Evolutionary conservation across 306 rosid genomes (phyloP).

Genomic region (Luffa aegyptiaca): DNA sequence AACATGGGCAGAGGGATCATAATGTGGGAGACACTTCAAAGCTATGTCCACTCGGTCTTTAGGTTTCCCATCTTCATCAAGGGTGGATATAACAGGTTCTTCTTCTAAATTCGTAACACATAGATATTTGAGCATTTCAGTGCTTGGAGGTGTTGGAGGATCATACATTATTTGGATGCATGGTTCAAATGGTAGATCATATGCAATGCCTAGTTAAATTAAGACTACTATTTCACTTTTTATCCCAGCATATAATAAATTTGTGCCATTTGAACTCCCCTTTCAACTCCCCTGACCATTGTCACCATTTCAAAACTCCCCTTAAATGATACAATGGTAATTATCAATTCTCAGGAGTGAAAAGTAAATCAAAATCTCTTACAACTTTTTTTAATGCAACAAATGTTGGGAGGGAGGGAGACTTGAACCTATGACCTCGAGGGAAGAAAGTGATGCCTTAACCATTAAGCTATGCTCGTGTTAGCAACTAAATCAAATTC

Average conservation of each 20-base stretch:
- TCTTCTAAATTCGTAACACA: constrained; percentile 43
- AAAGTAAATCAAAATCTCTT: neutral
- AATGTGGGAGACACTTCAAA: constrained; percentile 62
- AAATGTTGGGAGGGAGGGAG: neutral
- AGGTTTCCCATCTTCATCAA: constrained; percentile 69
- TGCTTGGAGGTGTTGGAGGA: neutral
- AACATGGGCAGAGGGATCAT: constrained; percentile 48
- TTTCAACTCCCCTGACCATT: neutral
- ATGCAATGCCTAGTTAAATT: neutral
- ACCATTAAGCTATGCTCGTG: neutral
- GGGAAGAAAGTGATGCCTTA: neutral
- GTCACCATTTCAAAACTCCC: neutral
- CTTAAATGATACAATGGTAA: neutral
- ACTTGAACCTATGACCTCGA: neutral
- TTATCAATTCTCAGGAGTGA: neutral
- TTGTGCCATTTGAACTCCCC: neutral
- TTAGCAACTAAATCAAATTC: neutral
- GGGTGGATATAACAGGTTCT: constrained; percentile 43
- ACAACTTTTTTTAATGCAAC: neutral
- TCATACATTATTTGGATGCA: constrained; percentile 10
- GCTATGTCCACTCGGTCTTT: constrained; percentile 62
- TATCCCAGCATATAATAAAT: neutral
- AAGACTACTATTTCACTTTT: neutral
- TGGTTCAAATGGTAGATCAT: neutral
- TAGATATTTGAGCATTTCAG: constrained; percentile 2